These are phyloP conservation scores for Aspergillus pseudoviridinutans DNA, from an alignment of 2,329 filamentous ascomycete species.

Conservation along the genomic window DNA sequence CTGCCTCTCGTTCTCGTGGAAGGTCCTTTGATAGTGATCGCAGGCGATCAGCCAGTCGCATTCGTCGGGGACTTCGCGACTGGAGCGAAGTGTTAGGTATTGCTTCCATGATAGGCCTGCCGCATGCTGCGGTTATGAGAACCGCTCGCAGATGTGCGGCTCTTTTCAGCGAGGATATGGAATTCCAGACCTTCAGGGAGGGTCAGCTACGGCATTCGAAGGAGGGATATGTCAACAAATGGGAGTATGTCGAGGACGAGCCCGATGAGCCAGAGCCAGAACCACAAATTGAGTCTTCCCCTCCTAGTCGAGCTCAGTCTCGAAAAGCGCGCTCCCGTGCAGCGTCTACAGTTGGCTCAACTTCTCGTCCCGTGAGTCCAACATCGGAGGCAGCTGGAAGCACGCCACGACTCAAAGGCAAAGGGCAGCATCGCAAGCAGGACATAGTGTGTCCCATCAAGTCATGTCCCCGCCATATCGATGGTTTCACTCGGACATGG, in stretches of 20 bases:
- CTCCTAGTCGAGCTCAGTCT: conserved; percentile 4
- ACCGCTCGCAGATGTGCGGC: conserved; percentile 69
- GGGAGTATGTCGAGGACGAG: conserved; percentile 33
- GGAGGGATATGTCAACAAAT: conserved; percentile 17
- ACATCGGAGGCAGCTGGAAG: conserved; percentile 5
- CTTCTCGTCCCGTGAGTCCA: conserved; percentile 10
- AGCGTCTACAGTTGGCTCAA: conserved; percentile 8
- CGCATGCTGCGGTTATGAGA: conserved; percentile 60
- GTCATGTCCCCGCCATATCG: conserved; percentile 23
- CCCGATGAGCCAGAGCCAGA: conserved; percentile 16
- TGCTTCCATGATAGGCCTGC: conserved; percentile 70
- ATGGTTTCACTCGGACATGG: conserved; percentile 36
- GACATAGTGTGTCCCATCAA: conserved; percentile 30
- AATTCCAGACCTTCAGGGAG: conserved; percentile 55
- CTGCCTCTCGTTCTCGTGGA: conserved; percentile 9
- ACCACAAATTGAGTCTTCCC: background rate
- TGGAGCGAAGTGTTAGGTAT: conserved; percentile 84
- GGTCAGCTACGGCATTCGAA: conserved; percentile 17
- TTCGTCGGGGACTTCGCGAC: conserved; percentile 53
- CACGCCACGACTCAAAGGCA: conserved; percentile 12
- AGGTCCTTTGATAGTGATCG: conserved; percentile 14
- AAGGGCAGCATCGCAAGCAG: conserved; percentile 24
- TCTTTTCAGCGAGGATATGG: conserved; percentile 71
- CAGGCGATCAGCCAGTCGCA: conserved; percentile 6
- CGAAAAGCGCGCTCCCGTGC: conserved; percentile 7